Base-by-base conservation (phyloP, 768 basidiomycete genomes). In the Serendipita vermifera region DNA sequence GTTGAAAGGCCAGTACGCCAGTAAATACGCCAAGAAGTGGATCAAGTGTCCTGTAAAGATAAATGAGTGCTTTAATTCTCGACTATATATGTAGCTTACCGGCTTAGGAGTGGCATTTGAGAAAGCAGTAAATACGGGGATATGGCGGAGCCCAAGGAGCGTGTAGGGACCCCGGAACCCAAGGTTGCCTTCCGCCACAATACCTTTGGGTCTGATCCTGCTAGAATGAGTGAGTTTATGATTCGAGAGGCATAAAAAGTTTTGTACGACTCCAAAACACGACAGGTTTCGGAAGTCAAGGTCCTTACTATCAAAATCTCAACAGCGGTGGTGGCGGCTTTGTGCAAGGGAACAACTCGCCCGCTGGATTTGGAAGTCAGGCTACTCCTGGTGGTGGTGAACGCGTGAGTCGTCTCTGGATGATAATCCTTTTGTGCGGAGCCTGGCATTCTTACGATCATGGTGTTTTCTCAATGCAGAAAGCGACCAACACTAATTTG, bases 11-110 rank as follows among this genome's bases (percentile, higher is more conserved):
- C 38, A 88, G 68, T 36, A 78, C 66, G 11, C 88, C 88, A 1
- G 87, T 88, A 64, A 87, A 82, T 54, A 88, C 68, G 5, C 87
- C 88, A 36, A 91, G 68, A 14, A 86, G 56, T 3, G 84, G 80
- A 67, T 91, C 88, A 3, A 87, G 62, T 1, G 75, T 65, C 26
- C 87, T 90, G 36, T 33, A 36, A 22, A 20, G 17, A 38, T 17
- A 11, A 38, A 38, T 11, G 36, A 15, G 41, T 22, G 9, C n/a
- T 15, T 11, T 24, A 15, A 43, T 15, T 22, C 14, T 43, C 20
- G 14, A 2, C 20, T 15, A 43, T 43, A 43, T 15, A 24, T 15
- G 24, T 24, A 29, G n/a, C 22, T 9, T 51, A 51, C 46, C 46
- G 46, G 9, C 46, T 29, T 15, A 51, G 46, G 5, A 51, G 46